Evolutionary conservation across 2,329 filamentous ascomycete species (phyloP).

Genomic region (Trichoderma sp.): DNA sequence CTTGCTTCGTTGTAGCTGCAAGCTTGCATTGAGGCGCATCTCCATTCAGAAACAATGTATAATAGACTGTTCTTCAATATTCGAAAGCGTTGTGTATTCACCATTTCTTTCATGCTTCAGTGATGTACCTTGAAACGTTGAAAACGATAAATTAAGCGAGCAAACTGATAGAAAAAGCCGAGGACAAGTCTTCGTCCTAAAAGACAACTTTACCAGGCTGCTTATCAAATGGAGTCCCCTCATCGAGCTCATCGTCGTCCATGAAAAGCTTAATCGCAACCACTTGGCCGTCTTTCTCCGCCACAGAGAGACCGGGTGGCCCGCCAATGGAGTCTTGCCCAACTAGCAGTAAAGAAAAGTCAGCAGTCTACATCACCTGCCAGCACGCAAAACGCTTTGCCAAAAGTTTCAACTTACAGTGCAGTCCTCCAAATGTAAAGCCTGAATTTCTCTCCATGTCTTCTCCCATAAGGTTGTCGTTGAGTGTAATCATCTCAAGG

Average conservation of each 20-base stretch:
- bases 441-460: not conserved
- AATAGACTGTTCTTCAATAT: not conserved
- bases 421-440: conserved; percentile 22
- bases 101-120: not conserved
- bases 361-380: not conserved
- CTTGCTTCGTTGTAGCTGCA: not conserved
- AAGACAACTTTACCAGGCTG: conserved; percentile 20
- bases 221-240: not conserved
- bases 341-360: conserved; percentile 1
- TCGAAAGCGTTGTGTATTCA: not conserved
- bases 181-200: not conserved
- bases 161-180: not conserved
- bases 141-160: not conserved
- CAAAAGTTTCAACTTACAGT: conserved; percentile 6
- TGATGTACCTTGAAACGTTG: not conserved
- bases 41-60: not conserved
- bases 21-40: not conserved
- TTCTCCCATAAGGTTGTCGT: not conserved
- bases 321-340: conserved; percentile 3
- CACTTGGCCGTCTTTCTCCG: conserved; percentile 22
- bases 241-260: not conserved
- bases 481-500: conserved; percentile 16
- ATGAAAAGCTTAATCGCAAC: conserved; percentile 15
- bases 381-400: not conserved
- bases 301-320: conserved; percentile 9